A percentile compares a stretch with the other conserved stretches of the same genome.
These are phyloP conservation scores for Trypanosoma mega DNA, from an alignment of 208 protist genomes.

Conservation along the genomic window DNA sequence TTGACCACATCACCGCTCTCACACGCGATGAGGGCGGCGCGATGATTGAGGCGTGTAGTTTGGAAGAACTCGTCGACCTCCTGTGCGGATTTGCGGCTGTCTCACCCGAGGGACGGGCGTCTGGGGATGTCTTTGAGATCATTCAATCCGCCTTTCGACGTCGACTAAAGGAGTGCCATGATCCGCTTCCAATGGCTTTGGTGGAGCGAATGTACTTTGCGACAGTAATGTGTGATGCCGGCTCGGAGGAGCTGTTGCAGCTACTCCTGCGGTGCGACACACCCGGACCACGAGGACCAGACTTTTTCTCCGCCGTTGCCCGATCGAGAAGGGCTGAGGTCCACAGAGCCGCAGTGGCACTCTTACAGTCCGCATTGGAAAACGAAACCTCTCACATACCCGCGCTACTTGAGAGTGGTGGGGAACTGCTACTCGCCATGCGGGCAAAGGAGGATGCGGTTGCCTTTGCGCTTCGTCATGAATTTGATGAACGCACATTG, in stretches of 20 bases:
- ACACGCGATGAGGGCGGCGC: conserved; percentile 19
- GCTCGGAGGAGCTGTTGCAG: conserved; percentile 14
- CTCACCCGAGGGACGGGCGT: conserved; percentile 40
- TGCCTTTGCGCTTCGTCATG: conserved; percentile 32
- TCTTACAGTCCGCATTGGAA: conserved; percentile 41
- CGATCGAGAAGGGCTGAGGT: conserved; percentile 36
- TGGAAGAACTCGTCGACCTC: conserved; percentile 57
- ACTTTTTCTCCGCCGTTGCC: conserved; percentile 81
- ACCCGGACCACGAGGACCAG: conserved; percentile 44
- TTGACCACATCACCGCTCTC: conserved; percentile 54
- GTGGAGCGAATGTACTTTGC: conserved; percentile 71
- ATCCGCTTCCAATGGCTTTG: conserved; percentile 32
- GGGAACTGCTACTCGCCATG: conserved; percentile 58
- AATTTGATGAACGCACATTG: conserved; percentile 45
- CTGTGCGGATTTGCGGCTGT: conserved; percentile 59
- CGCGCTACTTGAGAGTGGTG: conserved; percentile 66
- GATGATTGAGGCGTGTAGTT: conserved; percentile 34
- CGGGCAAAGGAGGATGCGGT: conserved; percentile 41
- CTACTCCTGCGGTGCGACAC: conserved; percentile 15
- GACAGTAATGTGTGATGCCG: conserved; percentile 43
- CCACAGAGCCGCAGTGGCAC: conserved; percentile 31
- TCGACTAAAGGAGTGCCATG: conserved; percentile 23
- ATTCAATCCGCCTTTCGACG: conserved; percentile 38
- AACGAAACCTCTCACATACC: conserved; percentile 7
- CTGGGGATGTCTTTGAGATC: conserved; percentile 39